Base-by-base conservation (phyloP, 2,329 filamentous ascomycete species). In the Coniochaeta hoffmannii region DNA sequence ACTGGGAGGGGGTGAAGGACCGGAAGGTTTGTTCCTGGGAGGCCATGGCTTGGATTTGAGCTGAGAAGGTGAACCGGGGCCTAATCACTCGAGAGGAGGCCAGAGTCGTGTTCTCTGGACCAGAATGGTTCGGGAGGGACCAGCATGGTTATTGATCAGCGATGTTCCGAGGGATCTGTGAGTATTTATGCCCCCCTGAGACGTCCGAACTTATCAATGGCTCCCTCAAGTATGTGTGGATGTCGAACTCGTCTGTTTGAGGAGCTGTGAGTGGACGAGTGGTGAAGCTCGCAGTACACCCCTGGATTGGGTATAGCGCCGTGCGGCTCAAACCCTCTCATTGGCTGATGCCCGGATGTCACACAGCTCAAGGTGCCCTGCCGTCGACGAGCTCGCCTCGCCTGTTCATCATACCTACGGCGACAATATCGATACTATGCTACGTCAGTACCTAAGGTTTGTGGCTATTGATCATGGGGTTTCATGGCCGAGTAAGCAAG, bases 1-100 rank as follows among this genome's bases (percentile, higher is more conserved):
- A 76, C 58, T 80, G 71, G 2, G 71, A 63, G 11, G 69, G 58
- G 38, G 64, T 74, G 66, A 74, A 81, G 30, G 68, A 63, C 28
- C 70, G 68, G 65, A 81, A 81, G 0, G 76, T 80, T 26, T 65
- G 62, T 55, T 77, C 74, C 17, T 19, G 8, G 6, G 41, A 26
- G 11, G 41, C 11, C 41, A 46, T 46, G 4, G 41, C n/a, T n/a
- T n/a, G n/a, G n/a, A n/a, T n/a, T 46, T 2, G 41, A 12, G 34
- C 10, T 36, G 34, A 36, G 34, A 14, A 36, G 34, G 34, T 36
- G 55, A 46, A 26, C 22, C 31, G 24, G 32, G 41, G 17, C 11
- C 6, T 41, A 5, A n/a, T 12, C 7, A 36, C 5, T 36, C 10
- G 7, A 12, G 34, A 36, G 34, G 34, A 9, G 9, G 30, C 12